Evolutionary conservation across 2,329 filamentous ascomycete genomes (phyloP), one percentile per base, ranked within the genome.

Genomic region (Aureobasidium namibiae): DNA sequence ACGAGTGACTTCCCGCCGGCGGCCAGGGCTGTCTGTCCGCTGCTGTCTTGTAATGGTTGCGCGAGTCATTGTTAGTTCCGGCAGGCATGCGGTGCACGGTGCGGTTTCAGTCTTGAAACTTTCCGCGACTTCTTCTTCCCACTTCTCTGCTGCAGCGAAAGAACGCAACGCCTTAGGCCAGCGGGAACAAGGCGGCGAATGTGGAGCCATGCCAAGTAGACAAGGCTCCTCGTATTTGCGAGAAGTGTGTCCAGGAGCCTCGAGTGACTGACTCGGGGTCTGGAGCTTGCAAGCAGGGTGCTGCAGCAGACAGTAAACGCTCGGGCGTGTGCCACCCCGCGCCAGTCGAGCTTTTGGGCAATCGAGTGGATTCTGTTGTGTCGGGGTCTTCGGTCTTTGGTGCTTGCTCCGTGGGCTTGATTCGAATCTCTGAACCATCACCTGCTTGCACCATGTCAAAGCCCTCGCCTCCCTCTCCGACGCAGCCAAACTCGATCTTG

Each of bases 61-160:
- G 31, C 50, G 50, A 54, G 50, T 54, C 50, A 54, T 54, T 23
- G 36, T 21, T 26, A 49, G 48, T 38, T 52, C 48, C n/a, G n/a
- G n/a, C n/a, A n/a, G n/a, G 33, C 10, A 13, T 38, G 48, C 21
- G 49, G 36, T 39, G 33, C 49, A 52, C 49, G n/a, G 49, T 33
- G 21, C 36, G 29, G 49, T 52, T 39, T 41, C 24, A 42, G 36
- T 42, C 50, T 26, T 42, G 36, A n/a, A n/a, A 24, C 42, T n/a
- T 14, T 26, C 14, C 42, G 26, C 23, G 23, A n/a, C 13, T n/a
- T 23, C 23, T 26, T 8, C 23, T 26, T 3, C 16, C 9, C 16
- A 14, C 42, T n/a, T 23, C 7, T 8, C 24, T 26, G 42, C 42
- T 45, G 23, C 7, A 45, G 42, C n/a, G n/a, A n/a, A n/a, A n/a